Evolutionary conservation across 202 grass and related monocot genomes (phyloP).

Genomic region (Zoysia matrella): DNA sequence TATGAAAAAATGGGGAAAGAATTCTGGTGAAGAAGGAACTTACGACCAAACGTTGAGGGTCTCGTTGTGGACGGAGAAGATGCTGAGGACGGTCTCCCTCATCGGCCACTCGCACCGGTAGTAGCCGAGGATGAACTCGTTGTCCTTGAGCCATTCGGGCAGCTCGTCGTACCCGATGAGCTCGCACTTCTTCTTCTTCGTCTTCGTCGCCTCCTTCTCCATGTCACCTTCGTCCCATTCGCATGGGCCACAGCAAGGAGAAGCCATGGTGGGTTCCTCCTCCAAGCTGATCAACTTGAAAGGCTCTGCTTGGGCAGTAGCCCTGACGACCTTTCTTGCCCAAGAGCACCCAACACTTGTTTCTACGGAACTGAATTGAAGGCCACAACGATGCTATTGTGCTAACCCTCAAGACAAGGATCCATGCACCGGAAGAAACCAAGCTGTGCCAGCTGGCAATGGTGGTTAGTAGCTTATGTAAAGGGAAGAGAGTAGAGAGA

Average conservation of each 20-base stretch:
- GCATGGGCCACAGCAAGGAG: constrained; percentile 27
- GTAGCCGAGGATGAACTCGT: constrained; percentile 86
- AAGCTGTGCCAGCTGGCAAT: constrained; percentile 31
- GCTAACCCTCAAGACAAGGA: constrained; percentile 47
- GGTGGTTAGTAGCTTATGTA: constrained; percentile 39
- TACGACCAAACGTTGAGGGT: constrained; percentile 61
- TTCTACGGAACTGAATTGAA: background rate
- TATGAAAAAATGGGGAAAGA: background rate
- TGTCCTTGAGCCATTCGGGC: constrained; percentile 90
- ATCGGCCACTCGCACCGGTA: constrained; percentile 93
- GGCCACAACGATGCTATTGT: constrained; percentile 22
- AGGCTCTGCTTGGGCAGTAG: background rate
- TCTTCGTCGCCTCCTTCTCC: background rate
- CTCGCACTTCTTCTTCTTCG: constrained; percentile 30
- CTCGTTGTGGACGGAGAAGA: too few relatives aligned
- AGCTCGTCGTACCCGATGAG: constrained; percentile 63
- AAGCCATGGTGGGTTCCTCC: constrained; percentile 48
- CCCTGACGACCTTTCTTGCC: constrained; percentile 28
- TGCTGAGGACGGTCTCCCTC: constrained; percentile 79
- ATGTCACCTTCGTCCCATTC: background rate
- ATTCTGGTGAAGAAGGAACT: constrained; percentile 11
- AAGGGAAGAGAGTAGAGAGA: constrained; percentile 3
- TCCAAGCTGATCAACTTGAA: constrained; percentile 36
- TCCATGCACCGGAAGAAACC: constrained; percentile 15
- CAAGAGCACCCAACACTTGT: background rate